Conservation (phyloP, 2,329 filamentous ascomycete genomes). For the Cladosporium sp. region DNA sequence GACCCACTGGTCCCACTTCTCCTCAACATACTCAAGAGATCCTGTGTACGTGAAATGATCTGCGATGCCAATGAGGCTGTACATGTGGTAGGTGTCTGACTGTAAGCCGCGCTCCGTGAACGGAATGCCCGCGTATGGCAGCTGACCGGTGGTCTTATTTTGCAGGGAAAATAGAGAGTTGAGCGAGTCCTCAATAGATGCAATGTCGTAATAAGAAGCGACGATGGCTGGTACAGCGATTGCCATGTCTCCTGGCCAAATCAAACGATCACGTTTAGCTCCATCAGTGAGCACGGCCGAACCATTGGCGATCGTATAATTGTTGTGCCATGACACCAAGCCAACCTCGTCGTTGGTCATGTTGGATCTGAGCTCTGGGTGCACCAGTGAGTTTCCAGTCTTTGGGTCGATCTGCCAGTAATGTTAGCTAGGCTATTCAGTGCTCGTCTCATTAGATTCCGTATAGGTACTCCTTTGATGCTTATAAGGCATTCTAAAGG, state of each 20-base stretch:
- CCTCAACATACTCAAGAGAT: constrained; percentile 37
- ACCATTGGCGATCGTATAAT: constrained; percentile 31
- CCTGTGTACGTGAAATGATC: constrained; percentile 40
- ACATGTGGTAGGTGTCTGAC: constrained; percentile 55
- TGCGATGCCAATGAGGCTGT: constrained; percentile 44
- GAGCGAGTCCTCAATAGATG: constrained; percentile 30
- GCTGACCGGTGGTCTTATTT: constrained; percentile 23
- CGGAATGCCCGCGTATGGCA: constrained; percentile 26
- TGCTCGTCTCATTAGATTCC: no score
- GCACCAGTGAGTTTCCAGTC: constrained; percentile 13
- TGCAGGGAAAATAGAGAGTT: constrained; percentile 27
- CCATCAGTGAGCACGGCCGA: constrained; percentile 36
- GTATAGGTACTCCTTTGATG: no score
- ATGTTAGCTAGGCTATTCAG: not conserved
- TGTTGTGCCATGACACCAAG: constrained; percentile 32
- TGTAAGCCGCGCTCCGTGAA: constrained; percentile 20
- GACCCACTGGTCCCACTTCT: constrained; percentile 42
- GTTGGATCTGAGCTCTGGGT: constrained; percentile 14
- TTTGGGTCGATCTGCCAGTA: not conserved
- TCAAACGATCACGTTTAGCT: constrained; percentile 36
- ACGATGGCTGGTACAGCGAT: constrained; percentile 47
- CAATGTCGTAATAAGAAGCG: constrained; percentile 44
- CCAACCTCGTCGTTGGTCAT: constrained; percentile 10
- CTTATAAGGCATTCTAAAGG: no score
- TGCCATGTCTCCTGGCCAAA: constrained; percentile 49